These are phyloP conservation scores for Ormosia semicastrata DNA, from an alignment of 306 rosid genomes.

Conservation along the genomic window DNA sequence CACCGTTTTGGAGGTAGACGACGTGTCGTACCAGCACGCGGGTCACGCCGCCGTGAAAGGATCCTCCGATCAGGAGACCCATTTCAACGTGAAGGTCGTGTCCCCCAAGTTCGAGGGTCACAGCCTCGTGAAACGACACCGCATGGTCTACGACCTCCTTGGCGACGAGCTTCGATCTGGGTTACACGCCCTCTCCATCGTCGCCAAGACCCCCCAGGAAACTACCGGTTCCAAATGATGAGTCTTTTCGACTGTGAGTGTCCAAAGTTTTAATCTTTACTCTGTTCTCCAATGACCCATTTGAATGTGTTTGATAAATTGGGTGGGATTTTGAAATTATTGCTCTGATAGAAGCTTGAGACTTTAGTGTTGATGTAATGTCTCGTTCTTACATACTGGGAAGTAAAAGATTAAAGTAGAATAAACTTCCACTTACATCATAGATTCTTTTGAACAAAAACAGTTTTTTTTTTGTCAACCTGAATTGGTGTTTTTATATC, in stretches of 20 bases:
- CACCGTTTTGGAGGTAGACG: slow-evolving; percentile 66
- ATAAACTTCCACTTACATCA: not conserved
- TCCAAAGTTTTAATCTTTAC: not conserved
- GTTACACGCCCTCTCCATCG: slow-evolving; percentile 36
- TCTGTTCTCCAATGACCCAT: not conserved
- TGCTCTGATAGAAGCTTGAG: not conserved
- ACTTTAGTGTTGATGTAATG: not conserved
- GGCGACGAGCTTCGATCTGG: slow-evolving; percentile 35
- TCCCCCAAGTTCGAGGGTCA: slow-evolving; percentile 74
- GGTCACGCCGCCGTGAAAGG: slow-evolving; percentile 75
- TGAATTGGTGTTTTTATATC: not conserved
- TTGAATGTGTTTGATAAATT: not conserved
- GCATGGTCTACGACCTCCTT: slow-evolving; percentile 39
- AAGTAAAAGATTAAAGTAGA: not conserved
- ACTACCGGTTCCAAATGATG: not conserved
- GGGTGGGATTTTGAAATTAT: not conserved
- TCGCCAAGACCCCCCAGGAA: slow-evolving; percentile 34
- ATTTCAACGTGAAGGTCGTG: slow-evolving; percentile 74
- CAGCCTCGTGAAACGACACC: slow-evolving; percentile 40
- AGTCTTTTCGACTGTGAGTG: not conserved
- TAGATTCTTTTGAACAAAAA: not conserved
- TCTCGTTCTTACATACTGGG: not conserved
- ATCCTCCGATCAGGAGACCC: slow-evolving; percentile 54
- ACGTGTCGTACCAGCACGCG: slow-evolving; percentile 86
- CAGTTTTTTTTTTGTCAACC: not conserved